Evolutionary conservation across 2,329 filamentous ascomycete species (phyloP).

Genomic region (Fusarium nelsonii): DNA sequence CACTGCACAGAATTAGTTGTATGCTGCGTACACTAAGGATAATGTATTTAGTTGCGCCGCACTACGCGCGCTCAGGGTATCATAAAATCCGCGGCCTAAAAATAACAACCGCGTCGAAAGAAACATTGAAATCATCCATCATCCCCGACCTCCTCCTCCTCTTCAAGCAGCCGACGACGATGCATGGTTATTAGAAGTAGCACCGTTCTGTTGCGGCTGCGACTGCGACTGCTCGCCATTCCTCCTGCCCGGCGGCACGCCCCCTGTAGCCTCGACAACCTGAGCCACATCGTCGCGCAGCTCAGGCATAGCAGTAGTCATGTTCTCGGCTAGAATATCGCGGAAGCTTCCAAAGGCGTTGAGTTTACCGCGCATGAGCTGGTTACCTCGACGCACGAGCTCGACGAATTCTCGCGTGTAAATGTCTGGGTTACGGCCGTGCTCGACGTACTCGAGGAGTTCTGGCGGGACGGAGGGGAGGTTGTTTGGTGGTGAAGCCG

Average conservation of each 20-base stretch:
- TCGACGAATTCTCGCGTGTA: slow-evolving; percentile 81
- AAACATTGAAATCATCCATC: slow-evolving; percentile 6
- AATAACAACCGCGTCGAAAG: background rate
- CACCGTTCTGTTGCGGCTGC: slow-evolving; percentile 32
- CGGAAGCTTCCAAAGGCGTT: slow-evolving; percentile 71
- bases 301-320: slow-evolving; percentile 70
- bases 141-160: background rate
- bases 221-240: slow-evolving; percentile 18
- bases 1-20: background rate
- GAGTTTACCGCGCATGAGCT: slow-evolving; percentile 74
- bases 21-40: background rate
- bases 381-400: slow-evolving; percentile 73
- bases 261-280: slow-evolving; percentile 63
- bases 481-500: slow-evolving; percentile 55
- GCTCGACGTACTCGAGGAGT: slow-evolving; percentile 76
- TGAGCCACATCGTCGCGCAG: slow-evolving; percentile 64
- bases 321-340: slow-evolving; percentile 71
- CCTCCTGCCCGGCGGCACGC: slow-evolving; percentile 36
- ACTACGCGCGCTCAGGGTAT: slow-evolving; percentile 17
- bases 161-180: slow-evolving; percentile 15
- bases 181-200: slow-evolving; percentile 14
- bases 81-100: background rate
- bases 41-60: slow-evolving; percentile 12
- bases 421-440: slow-evolving; percentile 78
- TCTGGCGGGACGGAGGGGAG: slow-evolving; percentile 71